phyloP scores from a whole-genome alignment of 2,329 filamentous ascomycete species.

The Catunica adiposa region DNA sequence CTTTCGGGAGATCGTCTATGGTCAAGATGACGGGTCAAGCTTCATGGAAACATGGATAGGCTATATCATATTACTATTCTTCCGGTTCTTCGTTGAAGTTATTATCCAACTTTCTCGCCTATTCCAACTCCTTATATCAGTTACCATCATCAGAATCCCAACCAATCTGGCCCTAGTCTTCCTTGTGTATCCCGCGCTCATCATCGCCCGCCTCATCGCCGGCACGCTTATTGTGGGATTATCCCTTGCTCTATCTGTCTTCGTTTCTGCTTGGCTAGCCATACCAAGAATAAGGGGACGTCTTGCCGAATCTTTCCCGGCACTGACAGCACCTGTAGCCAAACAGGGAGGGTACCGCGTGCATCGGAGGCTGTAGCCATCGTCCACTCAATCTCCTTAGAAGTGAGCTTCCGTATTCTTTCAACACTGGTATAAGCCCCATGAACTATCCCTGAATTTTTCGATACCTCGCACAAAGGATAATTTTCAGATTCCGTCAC shows the following conservation, averaged over 20 bases:
- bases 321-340: slow-evolving; percentile 47
- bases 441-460: slow-evolving; percentile 32
- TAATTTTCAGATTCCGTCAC: slow-evolving; percentile 20
- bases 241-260: slow-evolving; percentile 9
- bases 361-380: slow-evolving; percentile 66
- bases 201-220: slow-evolving; percentile 3
- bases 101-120: slow-evolving; percentile 7
- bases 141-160: slow-evolving; percentile 1
- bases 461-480: slow-evolving; percentile 52
- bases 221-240: slow-evolving; percentile 10
- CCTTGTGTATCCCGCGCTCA: neutral
- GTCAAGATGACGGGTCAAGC: slow-evolving; percentile 1
- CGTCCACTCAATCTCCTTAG: slow-evolving; percentile 48
- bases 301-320: slow-evolving; percentile 52
- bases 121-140: slow-evolving; percentile 2
- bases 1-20: too few species aligned
- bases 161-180: neutral
- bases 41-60: slow-evolving; percentile 14
- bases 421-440: slow-evolving; percentile 52
- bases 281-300: slow-evolving; percentile 49
- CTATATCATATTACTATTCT: slow-evolving; percentile 2
- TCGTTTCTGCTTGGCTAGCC: slow-evolving; percentile 31
- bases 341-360: slow-evolving; percentile 46
- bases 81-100: slow-evolving; percentile 9
- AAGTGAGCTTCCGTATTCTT: slow-evolving; percentile 31